Percentiles rank a stretch among this genome's conserved stretches.
Evolutionary conservation across 306 rosid species (phyloP).

Genomic region (Glycine soja): DNA sequence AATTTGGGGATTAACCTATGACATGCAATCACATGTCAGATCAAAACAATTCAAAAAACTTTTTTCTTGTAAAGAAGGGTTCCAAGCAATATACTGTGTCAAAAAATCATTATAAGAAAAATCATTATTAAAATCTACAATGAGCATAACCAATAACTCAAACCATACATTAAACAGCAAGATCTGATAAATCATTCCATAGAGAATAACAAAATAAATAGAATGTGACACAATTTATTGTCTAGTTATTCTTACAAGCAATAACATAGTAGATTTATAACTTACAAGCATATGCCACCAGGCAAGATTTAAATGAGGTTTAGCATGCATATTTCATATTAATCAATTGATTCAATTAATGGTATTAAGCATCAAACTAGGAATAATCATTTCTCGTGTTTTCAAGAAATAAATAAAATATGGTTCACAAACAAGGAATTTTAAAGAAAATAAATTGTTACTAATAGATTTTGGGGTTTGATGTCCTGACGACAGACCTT

Average conservation of each 20-base stretch:
- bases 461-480: slow-evolving; percentile 95
- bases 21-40: slow-evolving; percentile 33
- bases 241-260: background rate
- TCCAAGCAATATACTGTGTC: background rate
- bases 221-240: background rate
- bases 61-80: background rate
- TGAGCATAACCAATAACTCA: background rate
- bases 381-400: slow-evolving; percentile 19
- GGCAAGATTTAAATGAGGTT: slow-evolving; percentile 10
- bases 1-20: slow-evolving; percentile 80
- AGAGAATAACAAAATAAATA: background rate
- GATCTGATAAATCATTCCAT: background rate
- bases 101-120: background rate
- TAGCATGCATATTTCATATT: background rate
- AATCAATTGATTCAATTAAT: slow-evolving; percentile 3
- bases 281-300: background rate
- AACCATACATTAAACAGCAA: too few species aligned
- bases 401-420: background rate
- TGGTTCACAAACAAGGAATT: slow-evolving; percentile 19
- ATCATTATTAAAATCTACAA: slow-evolving; percentile 5
- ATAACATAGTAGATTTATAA: background rate
- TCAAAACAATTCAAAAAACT: background rate
- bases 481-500: slow-evolving; percentile 95
- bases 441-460: slow-evolving; percentile 43
- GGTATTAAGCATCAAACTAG: slow-evolving; percentile 1